These are phyloP conservation scores for Breviolum minutum DNA, from an alignment of 73 alveolate genomes.

Conservation along the genomic window DNA sequence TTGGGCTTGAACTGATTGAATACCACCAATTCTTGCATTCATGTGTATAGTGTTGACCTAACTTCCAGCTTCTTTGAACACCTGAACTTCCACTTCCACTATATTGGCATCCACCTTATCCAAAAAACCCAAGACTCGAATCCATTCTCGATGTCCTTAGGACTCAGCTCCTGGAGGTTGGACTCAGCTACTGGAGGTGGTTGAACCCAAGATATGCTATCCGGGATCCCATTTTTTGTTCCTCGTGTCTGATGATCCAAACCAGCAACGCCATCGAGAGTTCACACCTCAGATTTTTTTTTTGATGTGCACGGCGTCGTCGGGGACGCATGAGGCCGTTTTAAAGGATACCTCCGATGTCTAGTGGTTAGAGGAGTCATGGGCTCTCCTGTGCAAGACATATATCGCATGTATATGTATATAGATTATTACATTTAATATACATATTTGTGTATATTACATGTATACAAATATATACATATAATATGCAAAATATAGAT, in stretches of 20 bases:
- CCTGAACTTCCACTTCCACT: background rate
- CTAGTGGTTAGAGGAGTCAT: no score
- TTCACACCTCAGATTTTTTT: constrained; percentile 17
- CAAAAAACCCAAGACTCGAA: background rate
- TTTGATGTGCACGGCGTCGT: no score
- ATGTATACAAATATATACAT: no score
- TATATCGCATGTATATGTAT: no score
- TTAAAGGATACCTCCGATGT: no score
- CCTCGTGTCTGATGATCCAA: constrained; percentile 68
- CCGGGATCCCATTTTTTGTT: no score
- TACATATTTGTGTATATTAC: no score
- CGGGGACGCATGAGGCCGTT: no score
- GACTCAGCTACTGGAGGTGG: constrained; percentile 28
- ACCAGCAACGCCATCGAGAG: constrained; percentile 67
- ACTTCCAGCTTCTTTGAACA: background rate
- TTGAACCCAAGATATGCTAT: background rate
- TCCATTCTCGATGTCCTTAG: constrained; percentile 90
- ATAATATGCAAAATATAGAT: no score
- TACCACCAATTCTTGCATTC: background rate
- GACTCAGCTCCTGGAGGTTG: constrained; percentile 37
- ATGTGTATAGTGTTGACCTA: background rate
- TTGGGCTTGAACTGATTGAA: background rate
- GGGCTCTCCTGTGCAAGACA: no score
- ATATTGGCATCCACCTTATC: background rate
- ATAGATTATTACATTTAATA: no score